Percentiles rank a stretch among this genome's conserved stretches.
Evolutionary conservation across 108 stramenopile genomes (phyloP).

Genomic region (Discostella stelligeroides): DNA sequence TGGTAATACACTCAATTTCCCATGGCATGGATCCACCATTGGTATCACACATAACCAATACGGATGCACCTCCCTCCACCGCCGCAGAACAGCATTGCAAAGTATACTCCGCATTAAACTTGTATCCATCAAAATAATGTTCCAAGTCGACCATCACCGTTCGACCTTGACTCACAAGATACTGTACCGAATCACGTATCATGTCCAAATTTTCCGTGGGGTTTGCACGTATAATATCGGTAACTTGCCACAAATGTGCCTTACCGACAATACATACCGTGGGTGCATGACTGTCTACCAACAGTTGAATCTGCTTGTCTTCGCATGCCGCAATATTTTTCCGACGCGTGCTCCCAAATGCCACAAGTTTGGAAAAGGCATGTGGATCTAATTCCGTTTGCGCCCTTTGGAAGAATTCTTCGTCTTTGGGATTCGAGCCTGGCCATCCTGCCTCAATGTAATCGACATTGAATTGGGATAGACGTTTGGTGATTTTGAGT

Average conservation of each 20-base stretch:
- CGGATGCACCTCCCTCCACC: constrained; percentile 80
- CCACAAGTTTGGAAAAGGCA: constrained; percentile 74
- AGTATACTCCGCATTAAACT: constrained; percentile 73
- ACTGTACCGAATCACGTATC: constrained; percentile 86
- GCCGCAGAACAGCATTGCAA: constrained; percentile 79
- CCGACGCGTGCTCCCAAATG: constrained; percentile 90
- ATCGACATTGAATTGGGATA: constrained; percentile 81
- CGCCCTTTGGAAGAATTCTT: constrained; percentile 86
- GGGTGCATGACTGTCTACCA: constrained; percentile 77
- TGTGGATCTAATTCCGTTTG: constrained; percentile 53
- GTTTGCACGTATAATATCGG: constrained; percentile 87
- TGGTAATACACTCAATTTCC: constrained; percentile 69
- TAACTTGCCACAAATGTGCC: constrained; percentile 91
- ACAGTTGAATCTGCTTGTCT: constrained; percentile 78
- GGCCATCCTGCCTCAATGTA: constrained; percentile 96
- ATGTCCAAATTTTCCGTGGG: constrained; percentile 88
- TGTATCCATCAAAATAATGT: constrained; percentile 93
- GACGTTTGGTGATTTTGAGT: constrained; percentile 77
- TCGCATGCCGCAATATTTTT: constrained; percentile 66
- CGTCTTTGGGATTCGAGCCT: constrained; percentile 92
- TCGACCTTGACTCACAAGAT: constrained; percentile 57
- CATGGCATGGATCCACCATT: constrained; percentile 95
- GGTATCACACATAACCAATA: constrained; percentile 94
- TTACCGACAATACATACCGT: constrained; percentile 93
- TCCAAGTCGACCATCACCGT: constrained; percentile 89